These are phyloP conservation scores for Raddia distichophylla DNA, from an alignment of 176 grass and related monocot species.

Conservation along the genomic window DNA sequence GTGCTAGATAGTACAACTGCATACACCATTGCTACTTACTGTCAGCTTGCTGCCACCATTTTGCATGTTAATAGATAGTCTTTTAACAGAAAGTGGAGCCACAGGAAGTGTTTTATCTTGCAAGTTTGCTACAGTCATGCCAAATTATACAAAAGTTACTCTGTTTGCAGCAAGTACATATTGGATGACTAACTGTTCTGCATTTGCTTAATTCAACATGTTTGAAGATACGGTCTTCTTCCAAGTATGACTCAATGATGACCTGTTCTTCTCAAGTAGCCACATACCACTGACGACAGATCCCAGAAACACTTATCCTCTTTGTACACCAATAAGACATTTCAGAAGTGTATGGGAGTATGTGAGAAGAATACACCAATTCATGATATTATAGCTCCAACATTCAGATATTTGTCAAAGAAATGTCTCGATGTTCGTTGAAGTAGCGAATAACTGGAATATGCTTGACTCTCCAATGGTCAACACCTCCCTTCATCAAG, in stretches of 20 bases:
- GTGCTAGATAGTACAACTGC: not conserved
- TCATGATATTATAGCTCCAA: slow-evolving; percentile 15
- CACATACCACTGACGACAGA: not conserved
- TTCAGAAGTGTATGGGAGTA: not conserved
- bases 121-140: not conserved
- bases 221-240: not conserved
- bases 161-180: not conserved
- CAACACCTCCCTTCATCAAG: slow-evolving; percentile 15
- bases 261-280: not conserved
- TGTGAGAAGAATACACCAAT: not conserved
- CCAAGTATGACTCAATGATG: not conserved
- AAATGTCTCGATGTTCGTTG: slow-evolving; percentile 20
- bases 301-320: not conserved
- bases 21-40: not conserved
- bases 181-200: not conserved
- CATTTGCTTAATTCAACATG: not conserved
- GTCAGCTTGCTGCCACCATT: not conserved
- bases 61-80: not conserved
- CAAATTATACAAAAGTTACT: not conserved
- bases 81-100: not conserved
- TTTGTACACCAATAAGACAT: not conserved
- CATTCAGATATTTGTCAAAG: slow-evolving; percentile 28
- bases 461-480: slow-evolving; percentile 9
- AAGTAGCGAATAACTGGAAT: slow-evolving; percentile 32
- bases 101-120: not conserved